Percentiles rank a stretch among this genome's conserved stretches.
These are phyloP conservation scores for Globisporangium heterothallicum DNA, from an alignment of 352 stramenopile genomes.

Conservation along the genomic window DNA sequence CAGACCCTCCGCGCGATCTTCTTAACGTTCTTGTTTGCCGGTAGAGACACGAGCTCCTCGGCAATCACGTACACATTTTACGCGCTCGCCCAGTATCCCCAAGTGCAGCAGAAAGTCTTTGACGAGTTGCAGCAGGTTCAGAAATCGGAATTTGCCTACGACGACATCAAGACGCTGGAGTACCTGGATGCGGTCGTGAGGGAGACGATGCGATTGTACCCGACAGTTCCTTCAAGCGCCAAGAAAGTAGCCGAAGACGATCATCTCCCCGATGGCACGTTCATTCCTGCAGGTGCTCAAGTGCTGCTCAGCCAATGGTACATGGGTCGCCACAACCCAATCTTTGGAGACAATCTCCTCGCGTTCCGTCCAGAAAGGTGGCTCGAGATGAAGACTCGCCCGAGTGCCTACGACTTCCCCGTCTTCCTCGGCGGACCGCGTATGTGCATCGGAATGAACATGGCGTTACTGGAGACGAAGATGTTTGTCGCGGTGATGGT, in stretches of 20 bases:
- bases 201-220: conserved; percentile 16
- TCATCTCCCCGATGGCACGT: conserved; percentile 9
- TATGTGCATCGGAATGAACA: too few species aligned
- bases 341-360: too few species aligned
- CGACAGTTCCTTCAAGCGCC: neutral
- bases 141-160: neutral
- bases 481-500: too few species aligned
- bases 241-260: neutral
- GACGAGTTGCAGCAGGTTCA: conserved; percentile 23
- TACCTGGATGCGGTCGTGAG: neutral
- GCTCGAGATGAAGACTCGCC: too few species aligned
- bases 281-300: conserved; percentile 46
- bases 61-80: conserved; percentile 79
- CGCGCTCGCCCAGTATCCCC: conserved; percentile 46
- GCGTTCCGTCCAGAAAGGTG: too few species aligned
- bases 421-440: too few species aligned
- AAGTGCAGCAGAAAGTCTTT: conserved; percentile 43
- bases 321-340: conserved; percentile 24
- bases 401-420: too few species aligned
- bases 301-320: conserved; percentile 64
- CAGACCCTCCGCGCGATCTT: conserved; percentile 57
- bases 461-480: too few species aligned
- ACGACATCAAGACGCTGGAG: neutral
- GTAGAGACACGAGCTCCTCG: conserved; percentile 70
- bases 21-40: conserved; percentile 76